Base-by-base conservation (phyloP, 2,329 filamentous ascomycete genomes). In the Microcera coccophila region DNA sequence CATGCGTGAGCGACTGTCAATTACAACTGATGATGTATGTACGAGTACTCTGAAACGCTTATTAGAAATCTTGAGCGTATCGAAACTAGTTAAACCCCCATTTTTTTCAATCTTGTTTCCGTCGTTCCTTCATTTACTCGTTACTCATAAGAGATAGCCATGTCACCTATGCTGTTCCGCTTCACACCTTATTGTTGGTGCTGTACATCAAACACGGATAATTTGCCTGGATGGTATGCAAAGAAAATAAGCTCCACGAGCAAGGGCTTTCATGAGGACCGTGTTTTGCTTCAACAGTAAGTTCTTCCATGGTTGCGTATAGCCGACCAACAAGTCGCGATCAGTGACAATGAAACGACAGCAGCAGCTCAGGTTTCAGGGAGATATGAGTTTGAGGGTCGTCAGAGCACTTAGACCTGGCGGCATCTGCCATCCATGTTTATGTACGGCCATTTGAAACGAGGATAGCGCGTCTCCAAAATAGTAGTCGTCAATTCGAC, bases 391-490 rank as follows among this genome's bases (percentile, higher is more conserved):
- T n/a, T n/a, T n/a, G 73, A 48, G 70, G 63, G 10, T 63, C 57
- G 47, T n/a, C n/a, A 90, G 75, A 32, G n/a, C n/a, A n/a, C n/a
- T n/a, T n/a, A n/a, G n/a, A n/a, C 84, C 84, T 4, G 65, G 61
- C 0, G 88, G 87, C 3, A 90, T 68, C 36, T 71, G 61, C 89
- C 89, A 95, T 1, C 85, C 84, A 66, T 95, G 90, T 4, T 66
- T 53, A 0, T 48, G 52, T 46, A 85, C 89, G 4, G 64, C 84
- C 39, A 88, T 78, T 21, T 73, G 68, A 58, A 85, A 95, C 3
- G 87, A 89, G 0, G 81, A 76, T 1, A 89, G 70, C 1, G 89
- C 90, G 61, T 94, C 89, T 0, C 60, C 61, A 4, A 87, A 74
- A 0, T 71, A 69, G 58, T 95, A 95, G 49, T 86, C 76, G 32